Evolutionary conservation across 2,329 filamentous ascomycete species (phyloP).

Genomic region (Tympanopsis confertula): DNA sequence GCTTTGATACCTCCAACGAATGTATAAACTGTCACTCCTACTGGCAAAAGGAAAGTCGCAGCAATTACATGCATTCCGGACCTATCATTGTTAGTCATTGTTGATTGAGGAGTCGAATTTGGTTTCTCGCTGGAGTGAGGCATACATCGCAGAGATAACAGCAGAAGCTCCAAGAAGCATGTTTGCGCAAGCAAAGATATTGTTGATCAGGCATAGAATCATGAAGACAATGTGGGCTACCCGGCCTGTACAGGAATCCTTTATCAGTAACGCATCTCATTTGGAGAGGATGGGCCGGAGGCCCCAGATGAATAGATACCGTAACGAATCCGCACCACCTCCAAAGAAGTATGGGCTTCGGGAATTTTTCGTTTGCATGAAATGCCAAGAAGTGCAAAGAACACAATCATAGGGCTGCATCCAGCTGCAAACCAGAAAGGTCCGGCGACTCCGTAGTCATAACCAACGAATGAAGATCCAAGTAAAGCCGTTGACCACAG

Average conservation of each 20-base stretch:
- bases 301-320: conserved; percentile 14
- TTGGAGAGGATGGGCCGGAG: background rate
- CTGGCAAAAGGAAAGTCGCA: conserved; percentile 29
- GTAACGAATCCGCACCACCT: conserved; percentile 39
- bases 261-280: background rate
- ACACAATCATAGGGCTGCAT: conserved; percentile 41
- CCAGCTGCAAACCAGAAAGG: conserved; percentile 47
- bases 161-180: conserved; percentile 35
- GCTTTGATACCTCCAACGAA: conserved; percentile 26
- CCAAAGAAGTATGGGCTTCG: conserved; percentile 39
- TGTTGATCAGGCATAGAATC: conserved; percentile 37
- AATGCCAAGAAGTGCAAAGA: conserved; percentile 38
- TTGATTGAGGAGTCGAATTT: conserved; percentile 10
- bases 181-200: conserved; percentile 38
- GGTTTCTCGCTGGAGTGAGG: background rate
- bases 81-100: conserved; percentile 27
- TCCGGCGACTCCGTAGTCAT: conserved; percentile 39
- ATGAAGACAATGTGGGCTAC: conserved; percentile 38
- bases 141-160: conserved; percentile 20
- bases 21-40: conserved; percentile 24
- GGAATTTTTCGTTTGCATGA: conserved; percentile 38
- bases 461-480: conserved; percentile 35
- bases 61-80: conserved; percentile 37
- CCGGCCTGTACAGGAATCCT: too few species aligned
- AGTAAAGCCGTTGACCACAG: conserved; percentile 40